These are phyloP conservation scores for Trichoderma cornu-damae DNA, from an alignment of 2,329 filamentous ascomycete genomes.

Conservation along the genomic window DNA sequence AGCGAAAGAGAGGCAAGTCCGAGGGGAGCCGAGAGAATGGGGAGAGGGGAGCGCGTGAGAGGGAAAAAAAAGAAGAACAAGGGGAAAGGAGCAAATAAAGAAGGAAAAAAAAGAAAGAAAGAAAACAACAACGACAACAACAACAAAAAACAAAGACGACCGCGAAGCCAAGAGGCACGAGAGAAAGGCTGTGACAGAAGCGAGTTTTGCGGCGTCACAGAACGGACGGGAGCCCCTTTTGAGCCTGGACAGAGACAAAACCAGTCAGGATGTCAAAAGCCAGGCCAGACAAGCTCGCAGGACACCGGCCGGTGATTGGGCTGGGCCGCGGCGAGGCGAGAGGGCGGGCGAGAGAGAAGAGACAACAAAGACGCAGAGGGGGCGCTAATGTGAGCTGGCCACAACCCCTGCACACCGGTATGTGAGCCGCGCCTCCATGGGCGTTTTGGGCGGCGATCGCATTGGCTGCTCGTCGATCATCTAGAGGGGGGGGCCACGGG, in stretches of 20 bases:
- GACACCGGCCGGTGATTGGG: neutral
- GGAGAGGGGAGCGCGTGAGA: too few relatives aligned
- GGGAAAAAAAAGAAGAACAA: neutral
- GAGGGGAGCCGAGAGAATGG: too few relatives aligned
- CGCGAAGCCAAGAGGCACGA: neutral
- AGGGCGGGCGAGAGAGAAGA: constrained; percentile 23
- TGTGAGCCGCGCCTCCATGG: constrained; percentile 12
- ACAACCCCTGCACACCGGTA: constrained; percentile 17
- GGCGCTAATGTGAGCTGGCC: constrained; percentile 22
- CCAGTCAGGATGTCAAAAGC: constrained; percentile 5
- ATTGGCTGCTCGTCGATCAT: constrained; percentile 16
- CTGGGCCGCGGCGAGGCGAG: neutral
- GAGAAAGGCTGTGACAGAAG: neutral
- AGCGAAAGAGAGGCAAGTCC: too few relatives aligned
- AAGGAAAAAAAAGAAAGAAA: neutral
- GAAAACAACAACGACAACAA: too few relatives aligned
- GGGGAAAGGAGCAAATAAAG: neutral
- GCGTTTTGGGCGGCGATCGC: neutral
- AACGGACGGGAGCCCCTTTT: constrained; percentile 17
- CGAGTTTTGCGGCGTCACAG: constrained; percentile 1
- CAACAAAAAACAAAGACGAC: too few relatives aligned
- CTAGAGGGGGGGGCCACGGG: neutral
- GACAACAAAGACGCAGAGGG: constrained; percentile 22
- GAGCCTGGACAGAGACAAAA: constrained; percentile 15
- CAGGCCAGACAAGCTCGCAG: neutral